Evolutionary conservation across 768 basidiomycete species (phyloP).

Genomic region (Kwoniella shandongensis): DNA sequence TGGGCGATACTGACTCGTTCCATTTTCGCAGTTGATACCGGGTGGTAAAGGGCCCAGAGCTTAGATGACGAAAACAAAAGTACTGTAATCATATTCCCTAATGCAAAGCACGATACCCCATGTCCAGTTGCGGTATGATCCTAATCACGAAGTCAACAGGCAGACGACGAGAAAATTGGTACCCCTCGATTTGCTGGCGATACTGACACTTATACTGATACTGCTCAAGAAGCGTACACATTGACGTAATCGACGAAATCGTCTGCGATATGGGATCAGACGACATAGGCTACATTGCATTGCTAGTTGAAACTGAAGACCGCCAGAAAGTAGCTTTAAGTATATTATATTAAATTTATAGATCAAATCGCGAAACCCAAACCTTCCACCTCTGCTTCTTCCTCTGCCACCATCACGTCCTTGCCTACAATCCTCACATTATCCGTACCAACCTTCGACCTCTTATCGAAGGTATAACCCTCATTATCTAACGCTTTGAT

Average conservation of each 20-base stretch:
- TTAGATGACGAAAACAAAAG: neutral
- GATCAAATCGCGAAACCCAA: constrained; percentile 5
- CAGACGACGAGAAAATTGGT: neutral
- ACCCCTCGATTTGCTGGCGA: too few species aligned
- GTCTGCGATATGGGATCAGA: too few species aligned
- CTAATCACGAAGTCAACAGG: constrained; percentile 2
- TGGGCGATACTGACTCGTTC: too few species aligned
- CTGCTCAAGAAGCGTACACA: too few species aligned
- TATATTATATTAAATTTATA: too few species aligned
- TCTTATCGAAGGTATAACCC: constrained; percentile 1
- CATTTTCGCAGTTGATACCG: constrained; percentile 63
- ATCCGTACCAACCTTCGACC: constrained; percentile 9
- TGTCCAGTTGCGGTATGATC: neutral
- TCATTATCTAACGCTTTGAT: neutral
- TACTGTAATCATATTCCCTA: neutral
- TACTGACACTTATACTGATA: too few species aligned
- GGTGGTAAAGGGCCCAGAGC: constrained; percentile 65
- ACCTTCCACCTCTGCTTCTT: constrained; percentile 13
- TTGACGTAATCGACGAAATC: too few species aligned
- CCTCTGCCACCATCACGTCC: constrained; percentile 19
- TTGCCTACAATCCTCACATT: constrained; percentile 20
- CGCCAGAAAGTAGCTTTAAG: too few species aligned
- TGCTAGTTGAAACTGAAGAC: too few species aligned
- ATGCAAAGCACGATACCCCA: constrained; percentile 10
- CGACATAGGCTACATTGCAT: too few species aligned